Evolutionary conservation across 1,284 basidiomycete species (phyloP), one percentile per base, ranked within the genome.

Genomic region (Marasmius sp.): DNA sequence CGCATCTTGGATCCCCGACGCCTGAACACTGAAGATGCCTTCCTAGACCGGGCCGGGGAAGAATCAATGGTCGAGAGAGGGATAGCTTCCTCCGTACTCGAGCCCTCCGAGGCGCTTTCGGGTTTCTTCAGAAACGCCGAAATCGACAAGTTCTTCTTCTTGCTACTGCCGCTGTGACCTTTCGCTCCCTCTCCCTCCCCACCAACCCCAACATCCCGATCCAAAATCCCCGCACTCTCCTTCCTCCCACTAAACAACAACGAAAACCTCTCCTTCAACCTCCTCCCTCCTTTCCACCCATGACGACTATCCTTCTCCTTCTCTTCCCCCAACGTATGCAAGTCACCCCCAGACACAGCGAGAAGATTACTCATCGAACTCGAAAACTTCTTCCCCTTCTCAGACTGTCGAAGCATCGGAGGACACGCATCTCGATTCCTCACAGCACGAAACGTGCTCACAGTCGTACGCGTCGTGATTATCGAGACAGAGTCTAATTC

Each of bases 241-340:
- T 54, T 54, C 52, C 52, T 54, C n/a, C 34, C 34, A 54, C 52
- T 54, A n/a, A 54, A 54, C 7, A 54, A 9, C 7, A 54, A 18
- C 52, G 34, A 34, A 37, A 54, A 54, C 34, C 52, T 36, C 52
- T 54, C 52, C 52, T 54, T 54, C n/a, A 54, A 9, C 27, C 52
- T 36, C 14, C 52, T 54, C 33, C 34, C 34, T n/a, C 33, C 52
- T 8, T 54, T 54, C 52, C 52, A 54, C 14, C 45, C 45, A n/a
- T 14, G n/a, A 2, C 45, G n/a, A 2, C 14, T 6, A 2, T n/a
- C 6, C 14, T 36, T 38, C 34, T 37, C 20, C 33, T 16, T 54
- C 33, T 14, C 52, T n/a, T 34, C n/a, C 27, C 38, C 34, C 22
- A n/a, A 2, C 14, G 8, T n/a, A 47, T 10, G 9, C 27, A 27